Base-by-base conservation (phyloP, 2,329 filamentous ascomycete species). In the Cyphellophora attinorum region DNA sequence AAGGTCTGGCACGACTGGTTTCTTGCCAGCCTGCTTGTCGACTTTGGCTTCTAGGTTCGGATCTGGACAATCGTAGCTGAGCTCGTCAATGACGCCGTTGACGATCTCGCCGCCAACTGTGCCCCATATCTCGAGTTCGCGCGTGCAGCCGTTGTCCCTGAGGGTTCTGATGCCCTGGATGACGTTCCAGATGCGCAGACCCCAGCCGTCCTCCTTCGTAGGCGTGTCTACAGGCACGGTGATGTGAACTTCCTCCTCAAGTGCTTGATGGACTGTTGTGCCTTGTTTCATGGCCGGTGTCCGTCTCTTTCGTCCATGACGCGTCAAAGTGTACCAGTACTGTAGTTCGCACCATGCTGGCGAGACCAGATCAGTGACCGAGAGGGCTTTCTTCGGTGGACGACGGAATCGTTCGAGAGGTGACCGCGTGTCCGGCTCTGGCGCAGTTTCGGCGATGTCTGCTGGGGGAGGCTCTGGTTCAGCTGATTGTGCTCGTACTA, bases 281-380 rank as follows among this genome's bases (percentile, higher is more conserved):
- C 91, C 91, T 34, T 76, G 71, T 53, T 78, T 80, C 91, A 98
- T 98, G 1, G 85, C 85, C 2, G 72, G 59, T 1, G 88, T 96
- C 19, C 68, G 68, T 35, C 73, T 80, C 54, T 82, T 88, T 38
- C 74, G 74, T 1, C 89, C 91, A 51, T 80, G 75, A 35, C 75
- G 78, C 3, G 79, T 83, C 35, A 98, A 68, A 0, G 77, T 84
- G 60, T 93, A 95, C 67, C 78, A 86, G 51, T 94, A 93, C 56
- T 96, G 88, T 39, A 96, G 58, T 58, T 98, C 89, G 56, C 91
- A 98, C 91, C 91, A 98, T 5, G 88, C 80, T 2, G 88, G 88
- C 1, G 85, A 81, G 0, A 88, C 76, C 15, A 96, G 62, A 56
- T 98, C 91, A 2, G 84, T 86, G 1, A 96, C 91, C 0, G 83